Evolutionary conservation across 768 basidiomycete species (phyloP), one percentile per base, ranked within the genome.

Genomic region (Phylloporus scabripes): DNA sequence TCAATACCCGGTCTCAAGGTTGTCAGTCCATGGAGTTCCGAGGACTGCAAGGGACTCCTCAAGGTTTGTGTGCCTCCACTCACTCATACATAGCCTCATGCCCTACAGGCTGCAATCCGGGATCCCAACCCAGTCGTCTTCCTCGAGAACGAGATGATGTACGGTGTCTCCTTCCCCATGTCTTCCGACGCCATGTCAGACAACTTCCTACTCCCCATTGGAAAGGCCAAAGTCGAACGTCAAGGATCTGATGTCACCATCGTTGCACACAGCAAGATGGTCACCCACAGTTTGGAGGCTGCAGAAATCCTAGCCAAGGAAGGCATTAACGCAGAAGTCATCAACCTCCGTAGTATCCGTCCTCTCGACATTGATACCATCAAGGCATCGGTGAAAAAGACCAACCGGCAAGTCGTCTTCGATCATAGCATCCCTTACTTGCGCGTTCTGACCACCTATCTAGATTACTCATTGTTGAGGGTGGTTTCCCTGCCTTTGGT

Each of bases 131-230:
- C 93, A 12, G 89, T 97, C 59, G 93, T 97, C 58, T 93, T 99
- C 80, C 87, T 99, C 45, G 96, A 99, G 69, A 99, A 99, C 72
- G 96, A 99, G 71, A 92, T 99, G 82, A 71, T 99, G 67, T 99
- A 99, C 74, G 96, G 96, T 71, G 83, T 93, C 55, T 81, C 87
- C 31, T 99, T 98, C 86, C 93, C 94, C 43, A 86, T 98, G 85
- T 92, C 92, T 23, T 68, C 83, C 55, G 94, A 94, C 62, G 94
- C 92, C 60, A 84, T 96, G 83, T 92, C 91, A 45, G 90, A 94
- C 68, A 82, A 90, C 73, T 99, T 92, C 81, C 70, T 94, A 38
- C 75, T 98, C 47, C 95, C 94, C 31, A 96, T 99, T 63, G 96
- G 96, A 65, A 97, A 98, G 75, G 87, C 86, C 68, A 97, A 98